phyloP scores from a whole-genome alignment of 306 rosid species.

The Erythrophleum fordii region DNA sequence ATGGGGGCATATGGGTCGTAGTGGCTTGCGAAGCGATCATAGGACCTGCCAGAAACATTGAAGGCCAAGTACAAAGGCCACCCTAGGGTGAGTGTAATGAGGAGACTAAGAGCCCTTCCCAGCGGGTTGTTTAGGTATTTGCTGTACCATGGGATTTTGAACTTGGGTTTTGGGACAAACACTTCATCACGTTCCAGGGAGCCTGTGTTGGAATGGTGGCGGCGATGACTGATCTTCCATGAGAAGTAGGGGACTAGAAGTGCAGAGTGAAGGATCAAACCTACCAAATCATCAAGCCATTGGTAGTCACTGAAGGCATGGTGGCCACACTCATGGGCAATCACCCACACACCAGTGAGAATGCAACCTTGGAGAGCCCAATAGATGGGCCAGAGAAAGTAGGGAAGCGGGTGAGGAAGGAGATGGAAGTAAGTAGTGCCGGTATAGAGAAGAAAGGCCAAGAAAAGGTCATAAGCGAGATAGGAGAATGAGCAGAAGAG shows the following conservation, averaged over 20 bases:
- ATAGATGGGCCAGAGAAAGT: slow-evolving; percentile 67
- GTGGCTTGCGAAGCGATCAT: slow-evolving; percentile 65
- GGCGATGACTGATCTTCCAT: slow-evolving; percentile 75
- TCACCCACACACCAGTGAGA: slow-evolving; percentile 73
- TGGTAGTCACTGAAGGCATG: slow-evolving; percentile 81
- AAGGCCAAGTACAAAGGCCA: slow-evolving; percentile 79
- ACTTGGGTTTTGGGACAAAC: slow-evolving; percentile 70
- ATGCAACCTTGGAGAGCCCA: slow-evolving; percentile 69
- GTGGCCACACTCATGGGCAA: slow-evolving; percentile 90
- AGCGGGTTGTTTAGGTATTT: slow-evolving; percentile 64
- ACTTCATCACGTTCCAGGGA: slow-evolving; percentile 76
- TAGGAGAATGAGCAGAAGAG: slow-evolving; percentile 59
- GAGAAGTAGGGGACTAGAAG: slow-evolving; percentile 79
- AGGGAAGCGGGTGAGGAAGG: slow-evolving; percentile 56
- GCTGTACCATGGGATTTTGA: slow-evolving; percentile 44
- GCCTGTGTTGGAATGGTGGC: slow-evolving; percentile 77
- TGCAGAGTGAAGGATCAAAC: slow-evolving; percentile 62
- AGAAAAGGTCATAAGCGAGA: slow-evolving; percentile 52
- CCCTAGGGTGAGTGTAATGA: slow-evolving; percentile 61
- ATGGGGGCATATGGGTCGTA: slow-evolving; percentile 73
- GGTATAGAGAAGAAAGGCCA: slow-evolving; percentile 37
- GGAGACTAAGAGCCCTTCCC: slow-evolving; percentile 49
- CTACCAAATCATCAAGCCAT: slow-evolving; percentile 59
- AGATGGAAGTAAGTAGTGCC: slow-evolving; percentile 55
- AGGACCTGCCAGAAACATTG: slow-evolving; percentile 63